These are phyloP conservation scores for Talaromyces rugulosus DNA, from an alignment of 2,329 filamentous ascomycete genomes.

Conservation along the genomic window DNA sequence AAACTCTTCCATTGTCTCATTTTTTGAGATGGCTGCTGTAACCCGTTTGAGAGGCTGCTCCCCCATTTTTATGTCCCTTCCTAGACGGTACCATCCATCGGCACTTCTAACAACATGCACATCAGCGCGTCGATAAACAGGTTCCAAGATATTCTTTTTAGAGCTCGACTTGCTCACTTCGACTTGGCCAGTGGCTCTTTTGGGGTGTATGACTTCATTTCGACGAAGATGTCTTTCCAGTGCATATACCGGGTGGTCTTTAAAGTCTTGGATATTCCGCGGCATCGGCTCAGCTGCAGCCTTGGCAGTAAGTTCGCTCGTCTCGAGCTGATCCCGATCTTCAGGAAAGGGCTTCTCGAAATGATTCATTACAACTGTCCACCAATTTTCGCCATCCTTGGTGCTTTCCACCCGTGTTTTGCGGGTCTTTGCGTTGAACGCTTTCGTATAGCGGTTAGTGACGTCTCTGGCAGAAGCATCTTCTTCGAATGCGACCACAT, in stretches of 20 bases:
- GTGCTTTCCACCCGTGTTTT: constrained; percentile 72
- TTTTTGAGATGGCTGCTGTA: constrained; percentile 39
- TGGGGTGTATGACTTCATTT: constrained; percentile 76
- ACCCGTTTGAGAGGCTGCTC: constrained; percentile 81
- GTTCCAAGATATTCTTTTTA: constrained; percentile 58
- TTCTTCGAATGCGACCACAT: constrained; percentile 80
- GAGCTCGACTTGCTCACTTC: constrained; percentile 45
- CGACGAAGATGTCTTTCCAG: constrained; percentile 78
- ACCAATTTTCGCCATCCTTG: constrained; percentile 54
- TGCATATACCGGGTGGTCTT: constrained; percentile 77
- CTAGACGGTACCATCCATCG: constrained; percentile 88
- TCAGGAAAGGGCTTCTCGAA: constrained; percentile 42
- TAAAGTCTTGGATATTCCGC: constrained; percentile 80
- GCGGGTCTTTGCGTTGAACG: constrained; percentile 85
- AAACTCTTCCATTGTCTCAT: constrained; percentile 36
- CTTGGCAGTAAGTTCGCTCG: constrained; percentile 66
- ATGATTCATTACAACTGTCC: constrained; percentile 41
- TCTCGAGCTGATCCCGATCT: constrained; percentile 80
- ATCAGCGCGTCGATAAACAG: constrained; percentile 76
- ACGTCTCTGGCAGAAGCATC: constrained; percentile 78
- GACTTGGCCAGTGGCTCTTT: constrained; percentile 71
- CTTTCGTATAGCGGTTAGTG: constrained; percentile 80
- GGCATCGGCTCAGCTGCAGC: constrained; percentile 80
- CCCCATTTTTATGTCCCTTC: constrained; percentile 69
- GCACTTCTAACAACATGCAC: constrained; percentile 73